Percentiles rank a stretch among this genome's conserved stretches.
Evolutionary conservation across 1,139 yeast genomes (phyloP).

Genomic region (Diutina pseudorugosa): DNA sequence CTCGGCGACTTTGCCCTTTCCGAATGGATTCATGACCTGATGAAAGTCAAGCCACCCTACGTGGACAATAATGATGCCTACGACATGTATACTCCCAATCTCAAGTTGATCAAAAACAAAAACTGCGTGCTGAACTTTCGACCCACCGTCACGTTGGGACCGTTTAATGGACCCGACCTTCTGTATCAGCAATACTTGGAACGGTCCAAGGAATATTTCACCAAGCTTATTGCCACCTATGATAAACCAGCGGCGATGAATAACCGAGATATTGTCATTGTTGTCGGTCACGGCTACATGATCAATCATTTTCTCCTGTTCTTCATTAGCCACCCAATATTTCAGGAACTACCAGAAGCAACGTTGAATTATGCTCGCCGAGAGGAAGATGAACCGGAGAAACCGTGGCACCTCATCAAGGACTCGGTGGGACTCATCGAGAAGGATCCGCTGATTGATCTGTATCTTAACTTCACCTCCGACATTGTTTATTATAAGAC

Average conservation of each 20-base stretch:
- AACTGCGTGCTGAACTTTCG: conserved; percentile 29
- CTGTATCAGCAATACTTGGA: conserved; percentile 31
- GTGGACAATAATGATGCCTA: conserved; percentile 35
- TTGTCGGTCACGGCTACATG: conserved; percentile 33
- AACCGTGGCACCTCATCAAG: conserved; percentile 20
- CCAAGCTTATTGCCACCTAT: conserved; percentile 32
- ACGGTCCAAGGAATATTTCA: conserved; percentile 29
- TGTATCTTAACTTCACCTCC: conserved; percentile 26
- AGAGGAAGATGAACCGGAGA: conserved; percentile 10
- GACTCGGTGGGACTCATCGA: conserved; percentile 24
- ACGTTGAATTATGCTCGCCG: conserved; percentile 23
- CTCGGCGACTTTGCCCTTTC: conserved; percentile 36
- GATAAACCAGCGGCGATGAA: conserved; percentile 25
- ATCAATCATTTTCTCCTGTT: conserved; percentile 29
- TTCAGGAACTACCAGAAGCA: conserved; percentile 36
- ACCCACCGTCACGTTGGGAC: conserved; percentile 35
- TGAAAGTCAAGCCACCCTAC: conserved; percentile 33
- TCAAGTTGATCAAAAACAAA: conserved; percentile 24
- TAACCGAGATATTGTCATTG: conserved; percentile 26
- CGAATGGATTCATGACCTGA: conserved; percentile 37
- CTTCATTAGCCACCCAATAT: conserved; percentile 33
- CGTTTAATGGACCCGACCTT: conserved; percentile 33
- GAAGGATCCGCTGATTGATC: conserved; percentile 16
- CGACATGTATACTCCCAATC: conserved; percentile 36
- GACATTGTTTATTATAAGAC: conserved; percentile 36